These are phyloP conservation scores for Zoysia japonica DNA, from an alignment of 176 grass and related monocot species.

Conservation along the genomic window DNA sequence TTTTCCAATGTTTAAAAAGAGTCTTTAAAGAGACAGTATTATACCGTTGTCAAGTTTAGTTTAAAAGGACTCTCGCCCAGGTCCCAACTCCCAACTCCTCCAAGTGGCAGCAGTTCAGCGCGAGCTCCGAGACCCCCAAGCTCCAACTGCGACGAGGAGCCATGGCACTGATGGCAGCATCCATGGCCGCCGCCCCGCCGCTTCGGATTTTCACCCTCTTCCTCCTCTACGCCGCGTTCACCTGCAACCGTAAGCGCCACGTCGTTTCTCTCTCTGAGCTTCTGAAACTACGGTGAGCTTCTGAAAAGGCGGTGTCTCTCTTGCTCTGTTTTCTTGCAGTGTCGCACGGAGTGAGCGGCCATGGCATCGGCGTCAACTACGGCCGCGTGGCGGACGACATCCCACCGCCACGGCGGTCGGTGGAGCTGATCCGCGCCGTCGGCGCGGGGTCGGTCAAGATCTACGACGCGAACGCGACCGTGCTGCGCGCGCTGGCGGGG, in stretches of 20 bases:
- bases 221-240: conserved; percentile 25
- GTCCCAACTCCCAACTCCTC: no score
- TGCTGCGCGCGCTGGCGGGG: conserved; percentile 64
- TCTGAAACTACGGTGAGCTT: neutral
- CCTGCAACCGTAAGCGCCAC: conserved; percentile 30
- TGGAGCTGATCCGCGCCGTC: conserved; percentile 52
- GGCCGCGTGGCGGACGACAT: conserved; percentile 75
- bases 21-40: no score
- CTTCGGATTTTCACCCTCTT: neutral
- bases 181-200: conserved; percentile 25
- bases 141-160: neutral
- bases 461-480: conserved; percentile 74
- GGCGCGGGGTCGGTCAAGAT: conserved; percentile 79
- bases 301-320: neutral
- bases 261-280: neutral
- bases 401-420: conserved; percentile 51
- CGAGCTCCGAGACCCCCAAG: neutral
- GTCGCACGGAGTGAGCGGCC: conserved; percentile 29
- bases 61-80: no score
- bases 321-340: neutral
- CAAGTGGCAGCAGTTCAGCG: neutral
- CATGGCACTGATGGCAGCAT: neutral
- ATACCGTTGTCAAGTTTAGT: conserved; percentile 3
- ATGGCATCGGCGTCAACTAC: conserved; percentile 83
- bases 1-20: no score